Evolutionary conservation across 768 basidiomycete genomes (phyloP).

Genomic region (Leucocoprinus leucothites): DNA sequence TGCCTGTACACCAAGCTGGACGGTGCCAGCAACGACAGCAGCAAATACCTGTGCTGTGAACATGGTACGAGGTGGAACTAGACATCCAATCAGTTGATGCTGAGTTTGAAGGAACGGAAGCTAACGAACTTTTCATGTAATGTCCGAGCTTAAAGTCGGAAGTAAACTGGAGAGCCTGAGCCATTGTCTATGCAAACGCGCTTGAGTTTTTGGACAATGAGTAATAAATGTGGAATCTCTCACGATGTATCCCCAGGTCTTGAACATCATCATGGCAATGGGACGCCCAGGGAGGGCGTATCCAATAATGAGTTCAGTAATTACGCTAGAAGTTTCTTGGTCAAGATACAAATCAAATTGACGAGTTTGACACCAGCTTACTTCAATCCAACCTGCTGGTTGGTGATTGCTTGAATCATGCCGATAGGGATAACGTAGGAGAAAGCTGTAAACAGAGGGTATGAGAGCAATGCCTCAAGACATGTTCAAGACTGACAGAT

Average conservation of each 20-base stretch:
- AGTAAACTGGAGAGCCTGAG: constrained; percentile 53
- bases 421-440: constrained; percentile 67
- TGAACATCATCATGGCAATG: constrained; percentile 72
- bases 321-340: constrained; percentile 34
- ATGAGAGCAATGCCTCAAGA: constrained; percentile 20
- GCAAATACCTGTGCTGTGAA: constrained; percentile 56
- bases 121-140: constrained; percentile 67
- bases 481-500: constrained; percentile 41
- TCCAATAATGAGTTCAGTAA: constrained; percentile 62
- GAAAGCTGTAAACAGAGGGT: constrained; percentile 28
- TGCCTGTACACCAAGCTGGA: constrained; percentile 62
- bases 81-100: neutral
- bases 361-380: constrained; percentile 12
- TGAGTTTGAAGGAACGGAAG: constrained; percentile 13
- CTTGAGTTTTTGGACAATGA: neutral
- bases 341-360: neutral
- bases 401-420: constrained; percentile 68
- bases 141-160: constrained; percentile 71
- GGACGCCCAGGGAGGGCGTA: constrained; percentile 68
- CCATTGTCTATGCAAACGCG: constrained; percentile 39
- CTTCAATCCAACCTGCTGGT: constrained; percentile 69
- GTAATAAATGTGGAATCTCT: neutral
- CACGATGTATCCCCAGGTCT: constrained; percentile 53
- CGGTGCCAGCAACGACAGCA: constrained; percentile 55
- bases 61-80: constrained; percentile 57